Evolutionary conservation across 306 rosid species (phyloP), one percentile per base, ranked within the genome.

Genomic region (Cicer arietinum): DNA sequence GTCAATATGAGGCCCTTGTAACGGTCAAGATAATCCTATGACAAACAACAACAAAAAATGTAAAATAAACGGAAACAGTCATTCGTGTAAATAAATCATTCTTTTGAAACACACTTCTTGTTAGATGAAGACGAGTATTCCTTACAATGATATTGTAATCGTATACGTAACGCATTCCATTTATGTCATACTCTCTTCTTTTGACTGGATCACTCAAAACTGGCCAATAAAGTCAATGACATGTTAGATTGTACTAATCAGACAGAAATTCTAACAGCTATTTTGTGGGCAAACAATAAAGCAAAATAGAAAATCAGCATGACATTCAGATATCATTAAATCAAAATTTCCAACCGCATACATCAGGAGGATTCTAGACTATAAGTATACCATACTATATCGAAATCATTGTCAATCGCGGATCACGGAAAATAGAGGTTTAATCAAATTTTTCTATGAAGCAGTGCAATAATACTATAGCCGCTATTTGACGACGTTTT

Each of bases 1-100:
- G 99, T 95, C 90, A 95, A 85, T 86, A 95, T 89, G 60, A 95
- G 99, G 62, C 99, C 96, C 85, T 92, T 95, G 88, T 92, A 84
- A 50, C 98, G 93, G 82, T 92, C 83, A 45, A 95, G 97, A 84
- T 95, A 92, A 79, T 95, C 99, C 99, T 95, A 89, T 79, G 77
- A 37, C 56, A 45, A 69, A 46, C 6, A 14, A n/a, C 63, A 45
- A 7, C 20, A 13, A 72, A 25, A 37, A 53, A 56, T 5, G 51
- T 61, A 78, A 64, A 64, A 63, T 53, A n/a, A 76, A 53, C 74
- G 71, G 7, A 47, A 12, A 22, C 14, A 56, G 30, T 30, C 46
- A 57, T 57, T 71, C 11, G 47, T 41, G 50, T 18, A 65, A 45
- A 77, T 16, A 2, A n/a, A 84, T 0, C 62, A 60, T 68, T 17